phyloP scores from a whole-genome alignment of 2,329 filamentous ascomycete genomes.

The Scopulariopsis brevicaulis region DNA sequence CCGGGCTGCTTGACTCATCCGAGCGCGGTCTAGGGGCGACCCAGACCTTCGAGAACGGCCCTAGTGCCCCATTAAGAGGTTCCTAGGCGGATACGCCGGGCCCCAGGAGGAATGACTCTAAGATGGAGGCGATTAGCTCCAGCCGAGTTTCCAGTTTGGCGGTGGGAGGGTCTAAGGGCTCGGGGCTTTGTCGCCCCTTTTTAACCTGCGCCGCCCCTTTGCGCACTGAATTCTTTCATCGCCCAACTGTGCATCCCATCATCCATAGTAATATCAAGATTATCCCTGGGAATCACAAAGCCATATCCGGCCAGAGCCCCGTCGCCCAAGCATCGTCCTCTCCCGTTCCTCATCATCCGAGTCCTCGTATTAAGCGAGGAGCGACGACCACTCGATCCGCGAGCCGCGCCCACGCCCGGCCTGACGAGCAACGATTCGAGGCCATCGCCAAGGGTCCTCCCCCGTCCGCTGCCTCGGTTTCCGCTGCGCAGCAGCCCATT shows the following conservation, averaged over 20 bases:
- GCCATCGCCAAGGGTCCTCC: background rate
- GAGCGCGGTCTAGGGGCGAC: no score
- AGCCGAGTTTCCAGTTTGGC: background rate
- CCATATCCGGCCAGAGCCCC: background rate
- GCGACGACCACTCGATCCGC: background rate
- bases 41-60: background rate
- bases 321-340: background rate
- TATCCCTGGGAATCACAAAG: background rate
- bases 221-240: background rate
- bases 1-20: no score
- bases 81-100: background rate
- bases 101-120: background rate
- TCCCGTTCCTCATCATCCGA: background rate
- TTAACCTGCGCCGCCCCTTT: background rate
- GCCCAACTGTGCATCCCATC: background rate
- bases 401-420: background rate
- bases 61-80: background rate
- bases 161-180: background rate
- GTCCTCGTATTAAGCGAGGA: background rate
- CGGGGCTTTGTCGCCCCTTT: background rate
- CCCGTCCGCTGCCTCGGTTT: background rate
- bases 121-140: background rate
- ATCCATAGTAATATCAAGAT: background rate
- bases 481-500: background rate
- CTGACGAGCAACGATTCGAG: background rate